Evolutionary conservation across 768 basidiomycete species (phyloP).

Genomic region (Plicaturopsis crispa): DNA sequence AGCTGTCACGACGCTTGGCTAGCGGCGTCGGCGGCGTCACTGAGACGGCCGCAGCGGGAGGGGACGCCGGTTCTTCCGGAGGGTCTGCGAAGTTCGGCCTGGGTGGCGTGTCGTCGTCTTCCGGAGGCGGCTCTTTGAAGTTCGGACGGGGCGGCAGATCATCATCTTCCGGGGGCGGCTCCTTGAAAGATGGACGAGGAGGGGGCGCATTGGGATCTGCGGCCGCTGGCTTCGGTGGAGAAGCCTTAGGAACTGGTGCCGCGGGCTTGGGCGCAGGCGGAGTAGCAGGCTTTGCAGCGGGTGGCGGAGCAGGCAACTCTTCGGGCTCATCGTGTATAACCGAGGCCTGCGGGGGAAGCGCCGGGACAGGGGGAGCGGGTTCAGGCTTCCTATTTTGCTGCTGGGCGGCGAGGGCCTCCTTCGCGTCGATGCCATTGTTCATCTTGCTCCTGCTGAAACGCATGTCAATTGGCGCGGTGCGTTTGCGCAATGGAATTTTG

Average conservation of each 20-base stretch:
- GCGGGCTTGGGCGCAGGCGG: slow-evolving; percentile 3
- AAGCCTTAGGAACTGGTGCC: too few species aligned
- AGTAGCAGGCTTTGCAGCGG: slow-evolving; percentile 2
- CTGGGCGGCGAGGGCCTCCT: slow-evolving; percentile 67
- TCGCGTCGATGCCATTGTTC: slow-evolving; percentile 60
- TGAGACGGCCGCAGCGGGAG: slow-evolving; percentile 17
- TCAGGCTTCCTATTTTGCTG: slow-evolving; percentile 40
- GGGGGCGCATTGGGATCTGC: slow-evolving; percentile 12
- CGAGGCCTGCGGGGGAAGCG: neutral
- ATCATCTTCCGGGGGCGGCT: slow-evolving; percentile 55
- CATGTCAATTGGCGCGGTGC: slow-evolving; percentile 85
- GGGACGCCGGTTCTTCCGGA: slow-evolving; percentile 8
- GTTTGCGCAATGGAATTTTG: slow-evolving; percentile 75
- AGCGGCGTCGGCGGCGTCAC: slow-evolving; percentile 25
- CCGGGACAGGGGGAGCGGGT: slow-evolving; percentile 2
- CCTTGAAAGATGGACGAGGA: slow-evolving; percentile 45
- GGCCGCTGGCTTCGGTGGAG: slow-evolving; percentile 2
- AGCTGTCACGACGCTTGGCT: slow-evolving; percentile 27
- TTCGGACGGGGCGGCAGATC: slow-evolving; percentile 33
- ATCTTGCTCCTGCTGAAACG: slow-evolving; percentile 75
- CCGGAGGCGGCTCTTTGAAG: slow-evolving; percentile 56
- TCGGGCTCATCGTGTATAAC: slow-evolving; percentile 5
- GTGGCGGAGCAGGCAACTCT: slow-evolving; percentile 7
- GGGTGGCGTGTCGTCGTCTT: slow-evolving; percentile 20
- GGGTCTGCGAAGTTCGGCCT: slow-evolving; percentile 13